A percentile compares a stretch with the other conserved stretches of the same genome.
These are phyloP conservation scores for Scleromitrula shiraiana DNA, from an alignment of 2,329 filamentous ascomycete species.

Conservation along the genomic window DNA sequence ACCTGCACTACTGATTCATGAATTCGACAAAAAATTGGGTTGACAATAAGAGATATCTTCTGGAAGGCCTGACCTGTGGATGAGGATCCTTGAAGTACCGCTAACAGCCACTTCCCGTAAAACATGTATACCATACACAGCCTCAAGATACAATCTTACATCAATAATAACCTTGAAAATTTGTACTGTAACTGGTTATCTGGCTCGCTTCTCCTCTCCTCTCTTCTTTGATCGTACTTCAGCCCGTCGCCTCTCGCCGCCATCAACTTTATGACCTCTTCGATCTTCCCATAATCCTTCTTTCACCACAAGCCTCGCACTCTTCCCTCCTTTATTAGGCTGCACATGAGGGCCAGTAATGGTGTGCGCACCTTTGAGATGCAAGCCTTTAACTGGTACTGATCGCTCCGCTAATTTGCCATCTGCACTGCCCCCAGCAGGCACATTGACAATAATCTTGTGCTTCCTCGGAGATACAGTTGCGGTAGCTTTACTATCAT, in stretches of 20 bases:
- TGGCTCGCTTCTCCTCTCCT: constrained; percentile 53
- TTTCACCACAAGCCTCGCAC: constrained; percentile 59
- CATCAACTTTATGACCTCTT: constrained; percentile 85
- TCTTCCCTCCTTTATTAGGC: constrained; percentile 56
- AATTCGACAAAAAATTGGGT: too few relatives aligned
- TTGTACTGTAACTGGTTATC: constrained; percentile 30
- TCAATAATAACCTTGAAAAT: constrained; percentile 14
- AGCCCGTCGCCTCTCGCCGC: constrained; percentile 82
- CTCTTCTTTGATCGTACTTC: constrained; percentile 83
- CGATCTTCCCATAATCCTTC: constrained; percentile 93
- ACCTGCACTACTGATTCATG: constrained; percentile 4
- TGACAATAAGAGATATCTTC: not conserved
- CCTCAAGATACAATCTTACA: constrained; percentile 24
- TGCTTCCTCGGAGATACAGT: constrained; percentile 44
- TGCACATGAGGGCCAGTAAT: constrained; percentile 71
- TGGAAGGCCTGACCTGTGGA: not conserved
- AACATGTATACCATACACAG: constrained; percentile 13
- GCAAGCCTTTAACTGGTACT: constrained; percentile 54
- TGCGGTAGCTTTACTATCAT: constrained; percentile 36
- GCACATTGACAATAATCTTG: constrained; percentile 52
- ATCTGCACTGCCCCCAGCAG: constrained; percentile 35
- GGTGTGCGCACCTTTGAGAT: constrained; percentile 56
- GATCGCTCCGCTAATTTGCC: constrained; percentile 32
- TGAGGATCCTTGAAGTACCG: constrained; percentile 3
- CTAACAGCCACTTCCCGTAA: constrained; percentile 5